phyloP scores from a whole-genome alignment of 2,329 filamentous ascomycete species.

The Raffaelea arxii region DNA sequence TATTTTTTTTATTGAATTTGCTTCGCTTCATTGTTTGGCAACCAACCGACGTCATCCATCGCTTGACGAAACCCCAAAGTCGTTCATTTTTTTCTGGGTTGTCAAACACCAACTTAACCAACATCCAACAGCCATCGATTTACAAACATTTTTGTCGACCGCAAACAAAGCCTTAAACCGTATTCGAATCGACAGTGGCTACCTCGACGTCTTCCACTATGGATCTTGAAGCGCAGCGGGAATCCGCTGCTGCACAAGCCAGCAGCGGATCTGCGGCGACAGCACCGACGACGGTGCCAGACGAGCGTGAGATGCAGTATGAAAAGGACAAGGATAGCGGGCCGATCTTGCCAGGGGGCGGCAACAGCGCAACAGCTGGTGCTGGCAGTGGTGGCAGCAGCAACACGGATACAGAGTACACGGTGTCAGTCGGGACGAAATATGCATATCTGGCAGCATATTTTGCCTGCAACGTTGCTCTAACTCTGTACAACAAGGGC shows the following conservation, averaged over 20 bases:
- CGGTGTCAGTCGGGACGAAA: slow-evolving; percentile 16
- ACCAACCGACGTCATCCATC: too few species aligned
- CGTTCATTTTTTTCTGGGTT: not conserved
- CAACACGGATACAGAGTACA: slow-evolving; percentile 18
- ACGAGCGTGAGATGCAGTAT: slow-evolving; percentile 2
- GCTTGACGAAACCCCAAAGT: not conserved
- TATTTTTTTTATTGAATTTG: not conserved
- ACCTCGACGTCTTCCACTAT: not conserved
- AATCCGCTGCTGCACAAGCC: not conserved
- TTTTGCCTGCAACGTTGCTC: slow-evolving; percentile 14
- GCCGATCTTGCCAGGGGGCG: not conserved
- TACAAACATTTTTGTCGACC: too few species aligned
- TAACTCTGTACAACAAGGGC: slow-evolving; percentile 16
- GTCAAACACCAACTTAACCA: too few species aligned
- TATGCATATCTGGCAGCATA: slow-evolving; percentile 16
- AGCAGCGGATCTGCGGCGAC: not conserved
- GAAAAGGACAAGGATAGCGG: not conserved
- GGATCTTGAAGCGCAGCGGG: not conserved
- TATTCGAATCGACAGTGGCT: too few species aligned
- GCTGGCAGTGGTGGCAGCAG: not conserved
- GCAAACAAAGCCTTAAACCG: too few species aligned
- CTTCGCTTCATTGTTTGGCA: not conserved
- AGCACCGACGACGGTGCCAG: slow-evolving; percentile 1
- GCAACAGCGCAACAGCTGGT: not conserved
- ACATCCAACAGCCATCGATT: too few species aligned